Conservation (phyloP, 2,329 filamentous ascomycete species). For the Magnaporthales sp. region DNA sequence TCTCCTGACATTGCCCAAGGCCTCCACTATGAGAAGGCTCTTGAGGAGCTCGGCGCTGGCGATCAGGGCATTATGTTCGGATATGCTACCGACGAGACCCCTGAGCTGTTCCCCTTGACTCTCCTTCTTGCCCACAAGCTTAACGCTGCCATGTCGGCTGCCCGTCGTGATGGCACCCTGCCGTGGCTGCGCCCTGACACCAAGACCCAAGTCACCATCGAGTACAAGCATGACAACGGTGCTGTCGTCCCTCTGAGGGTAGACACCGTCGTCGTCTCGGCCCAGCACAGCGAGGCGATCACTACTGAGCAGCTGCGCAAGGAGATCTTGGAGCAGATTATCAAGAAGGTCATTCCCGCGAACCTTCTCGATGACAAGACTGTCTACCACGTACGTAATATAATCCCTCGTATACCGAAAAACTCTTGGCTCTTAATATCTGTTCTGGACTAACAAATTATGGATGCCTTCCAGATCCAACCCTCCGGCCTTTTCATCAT, state of each 20-base stretch:
- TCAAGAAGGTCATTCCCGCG: slow-evolving; percentile 87
- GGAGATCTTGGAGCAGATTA: slow-evolving; percentile 95
- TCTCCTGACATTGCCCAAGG: slow-evolving; percentile 98
- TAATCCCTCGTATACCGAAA: not conserved
- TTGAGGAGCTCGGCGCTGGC: slow-evolving; percentile 96
- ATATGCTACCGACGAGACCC: slow-evolving; percentile 98
- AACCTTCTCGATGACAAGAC: slow-evolving; percentile 90
- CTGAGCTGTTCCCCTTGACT: slow-evolving; percentile 91
- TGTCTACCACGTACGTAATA: slow-evolving; percentile 73
- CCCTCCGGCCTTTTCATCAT: slow-evolving; percentile 98
- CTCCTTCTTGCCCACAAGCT: slow-evolving; percentile 93
- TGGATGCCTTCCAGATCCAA: slow-evolving; percentile 56
- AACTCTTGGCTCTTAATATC: slow-evolving; percentile 1
- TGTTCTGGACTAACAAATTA: slow-evolving; percentile 19
- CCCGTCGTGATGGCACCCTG: slow-evolving; percentile 77
- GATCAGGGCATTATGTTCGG: slow-evolving; percentile 99
- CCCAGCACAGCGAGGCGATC: slow-evolving; percentile 86
- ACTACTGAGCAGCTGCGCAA: slow-evolving; percentile 86
- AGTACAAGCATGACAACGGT: slow-evolving; percentile 95
- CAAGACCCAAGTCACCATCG: slow-evolving; percentile 98
- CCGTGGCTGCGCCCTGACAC: slow-evolving; percentile 97
- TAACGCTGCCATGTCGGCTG: slow-evolving; percentile 87
- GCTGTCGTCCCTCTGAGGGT: slow-evolving; percentile 88
- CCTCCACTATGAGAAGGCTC: slow-evolving; percentile 94
- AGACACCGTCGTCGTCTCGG: slow-evolving; percentile 93